A percentile compares a stretch with the other conserved stretches of the same genome.
Conservation (phyloP, 2,329 filamentous ascomycete species). For the Rhinocladiella mackenziei region DNA sequence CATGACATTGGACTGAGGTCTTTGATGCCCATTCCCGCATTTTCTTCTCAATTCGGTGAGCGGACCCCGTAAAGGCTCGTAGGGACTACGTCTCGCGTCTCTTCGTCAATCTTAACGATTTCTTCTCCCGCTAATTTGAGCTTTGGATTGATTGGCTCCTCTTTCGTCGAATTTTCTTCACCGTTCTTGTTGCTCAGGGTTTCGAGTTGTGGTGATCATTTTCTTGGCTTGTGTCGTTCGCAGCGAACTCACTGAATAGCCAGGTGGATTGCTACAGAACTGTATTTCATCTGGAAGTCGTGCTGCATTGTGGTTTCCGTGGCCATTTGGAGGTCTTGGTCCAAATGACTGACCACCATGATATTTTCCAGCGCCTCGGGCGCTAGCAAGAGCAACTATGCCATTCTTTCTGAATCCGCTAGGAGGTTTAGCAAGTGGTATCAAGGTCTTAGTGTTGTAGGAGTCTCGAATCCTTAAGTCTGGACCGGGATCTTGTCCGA, state of each 20-base stretch:
- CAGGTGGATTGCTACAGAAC: constrained; percentile 29
- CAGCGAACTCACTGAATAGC: constrained; percentile 6
- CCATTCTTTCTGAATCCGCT: constrained; percentile 28
- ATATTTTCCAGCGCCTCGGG: constrained; percentile 22
- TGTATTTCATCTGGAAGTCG: constrained; percentile 17
- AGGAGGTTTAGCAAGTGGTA: constrained; percentile 25
- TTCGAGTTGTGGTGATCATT: constrained; percentile 17
- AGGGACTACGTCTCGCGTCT: constrained; percentile 24
- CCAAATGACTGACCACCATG: constrained; percentile 16
- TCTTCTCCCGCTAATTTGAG: constrained; percentile 23
- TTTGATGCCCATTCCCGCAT: constrained; percentile 14
- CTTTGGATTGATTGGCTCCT: constrained; percentile 8
- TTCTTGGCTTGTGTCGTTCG: constrained; percentile 9
- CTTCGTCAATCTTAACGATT: constrained; percentile 26
- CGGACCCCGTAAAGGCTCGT: constrained; percentile 25
- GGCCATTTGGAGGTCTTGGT: constrained; percentile 9
- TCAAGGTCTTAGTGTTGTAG: constrained; percentile 30
- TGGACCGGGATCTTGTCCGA: constrained; percentile 25
- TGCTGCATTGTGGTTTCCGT: too few species aligned
- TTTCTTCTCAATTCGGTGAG: constrained; percentile 5
- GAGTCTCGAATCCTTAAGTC: constrained; percentile 30
- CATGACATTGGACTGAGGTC: constrained; percentile 28
- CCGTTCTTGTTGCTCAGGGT: constrained; percentile 6
- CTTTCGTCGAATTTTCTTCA: constrained; percentile 12
- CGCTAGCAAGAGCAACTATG: constrained; percentile 23